These are phyloP conservation scores for Bacidia rubella DNA, from an alignment of 495 filamentous ascomycete genomes.

Conservation along the genomic window DNA sequence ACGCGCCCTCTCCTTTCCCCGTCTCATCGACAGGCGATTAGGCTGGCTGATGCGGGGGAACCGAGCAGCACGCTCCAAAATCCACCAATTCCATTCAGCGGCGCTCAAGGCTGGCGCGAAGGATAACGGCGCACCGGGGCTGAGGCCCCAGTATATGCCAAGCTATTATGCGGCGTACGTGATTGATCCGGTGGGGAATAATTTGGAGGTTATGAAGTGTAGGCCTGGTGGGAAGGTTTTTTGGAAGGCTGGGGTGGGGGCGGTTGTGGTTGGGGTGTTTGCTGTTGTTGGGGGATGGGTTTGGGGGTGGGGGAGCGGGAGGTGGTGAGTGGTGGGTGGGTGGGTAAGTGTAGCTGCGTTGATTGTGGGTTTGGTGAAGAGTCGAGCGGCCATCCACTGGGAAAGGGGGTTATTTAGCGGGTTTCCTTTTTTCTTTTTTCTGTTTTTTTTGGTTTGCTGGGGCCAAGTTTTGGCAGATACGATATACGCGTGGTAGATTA, in stretches of 20 bases:
- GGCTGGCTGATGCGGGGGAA: neutral
- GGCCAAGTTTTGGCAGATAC: no score
- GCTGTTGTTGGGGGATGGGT: neutral
- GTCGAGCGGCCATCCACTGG: no score
- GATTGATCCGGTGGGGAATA: conserved; percentile 1
- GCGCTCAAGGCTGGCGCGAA: neutral
- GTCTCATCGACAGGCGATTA: no score
- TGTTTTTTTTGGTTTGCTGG: no score
- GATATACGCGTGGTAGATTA: no score
- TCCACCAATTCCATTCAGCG: neutral
- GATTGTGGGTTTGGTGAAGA: no score
- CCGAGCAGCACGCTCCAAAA: neutral
- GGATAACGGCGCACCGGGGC: neutral
- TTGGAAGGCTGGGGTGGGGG: neutral
- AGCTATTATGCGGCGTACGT: neutral
- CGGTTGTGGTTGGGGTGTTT: neutral
- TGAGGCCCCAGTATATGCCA: neutral
- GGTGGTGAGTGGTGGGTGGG: neutral
- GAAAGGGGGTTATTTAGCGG: no score
- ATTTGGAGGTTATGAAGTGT: neutral
- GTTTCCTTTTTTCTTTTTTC: no score
- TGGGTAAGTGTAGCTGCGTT: no score
- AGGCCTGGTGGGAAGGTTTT: neutral
- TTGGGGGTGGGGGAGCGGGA: neutral
- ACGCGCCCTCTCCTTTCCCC: no score